Evolutionary conservation across 2,329 filamentous ascomycete species (phyloP), one percentile per base, ranked within the genome.

Genomic region (Botryotinia convoluta): DNA sequence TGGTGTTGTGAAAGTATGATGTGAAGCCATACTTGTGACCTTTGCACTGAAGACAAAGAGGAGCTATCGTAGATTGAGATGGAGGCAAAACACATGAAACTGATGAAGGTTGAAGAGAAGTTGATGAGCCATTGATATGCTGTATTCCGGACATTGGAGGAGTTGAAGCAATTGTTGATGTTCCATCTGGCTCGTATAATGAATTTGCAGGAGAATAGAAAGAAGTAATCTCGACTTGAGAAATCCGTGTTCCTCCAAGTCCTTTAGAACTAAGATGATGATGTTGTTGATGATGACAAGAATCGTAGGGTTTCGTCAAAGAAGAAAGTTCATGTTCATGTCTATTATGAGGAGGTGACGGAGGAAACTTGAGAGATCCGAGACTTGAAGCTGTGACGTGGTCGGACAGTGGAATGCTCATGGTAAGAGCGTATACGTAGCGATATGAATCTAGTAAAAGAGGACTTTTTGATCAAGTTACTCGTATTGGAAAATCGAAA

Each of bases 1-100:
- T 71, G 6, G 60, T 72, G 63, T 79, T 79, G 69, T 79, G 78
- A 71, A 79, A 79, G 64, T 79, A 79, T 5, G 75, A 60, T 22
- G 74, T 78, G 75, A 77, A 79, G 65, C 74, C 73, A 70, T 78
- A 78, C 26, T 75, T 76, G 26, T 75, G 69, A 18, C 78, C 78
- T 74, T 75, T 78, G 72, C 78, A 79, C 42, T 74, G 64, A 14
- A 72, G 69, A 45, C 78, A 79, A 22, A 68, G 64, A 16, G 72
- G 70, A 63, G 69, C 69, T 48, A 35, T 32, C 18, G 39, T 35
- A 45, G 32, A 32, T 16, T 39, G 39, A 26, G 26, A 35, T 29
- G 32, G 26, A 63, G 32, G 32, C 14, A 29, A 61, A 12, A 8
- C 32, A 35, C 29, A 18, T 37, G 59, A 62, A 51, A 26, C 10